These are phyloP conservation scores for Arxiozyma heterogenica DNA, from an alignment of 1,139 yeast genomes.

Conservation along the genomic window DNA sequence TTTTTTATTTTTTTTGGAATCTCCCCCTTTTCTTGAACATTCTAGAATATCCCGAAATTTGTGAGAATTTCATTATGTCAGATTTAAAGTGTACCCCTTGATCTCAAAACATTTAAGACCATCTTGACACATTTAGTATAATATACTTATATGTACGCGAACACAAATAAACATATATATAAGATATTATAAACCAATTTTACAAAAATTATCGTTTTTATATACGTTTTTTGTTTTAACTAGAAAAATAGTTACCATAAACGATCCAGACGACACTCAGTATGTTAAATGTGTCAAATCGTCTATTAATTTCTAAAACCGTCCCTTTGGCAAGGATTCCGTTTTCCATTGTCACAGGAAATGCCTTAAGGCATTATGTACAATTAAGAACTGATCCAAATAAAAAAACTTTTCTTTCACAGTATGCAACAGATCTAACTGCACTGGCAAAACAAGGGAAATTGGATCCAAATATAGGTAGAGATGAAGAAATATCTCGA, in stretches of 20 bases:
- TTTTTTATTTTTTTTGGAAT: too few relatives aligned
- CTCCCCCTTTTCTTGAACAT: background rate
- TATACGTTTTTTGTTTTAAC: too few relatives aligned
- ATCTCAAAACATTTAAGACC: background rate
- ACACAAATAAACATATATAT: too few relatives aligned
- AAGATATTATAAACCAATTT: too few relatives aligned
- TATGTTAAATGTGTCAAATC: background rate
- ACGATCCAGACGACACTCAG: background rate
- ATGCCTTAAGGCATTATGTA: slow-evolving; percentile 10
- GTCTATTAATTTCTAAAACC: background rate
- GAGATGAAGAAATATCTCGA: slow-evolving; percentile 89
- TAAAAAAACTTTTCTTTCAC: slow-evolving; percentile 66
- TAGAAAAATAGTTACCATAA: background rate
- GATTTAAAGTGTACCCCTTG: background rate
- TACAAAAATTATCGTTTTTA: too few relatives aligned
- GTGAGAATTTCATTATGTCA: background rate
- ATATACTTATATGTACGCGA: too few relatives aligned
- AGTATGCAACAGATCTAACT: slow-evolving; percentile 82
- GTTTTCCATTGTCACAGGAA: background rate
- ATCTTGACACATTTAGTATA: background rate
- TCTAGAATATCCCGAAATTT: background rate
- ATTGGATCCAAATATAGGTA: slow-evolving; percentile 91
- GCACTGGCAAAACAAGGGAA: slow-evolving; percentile 82
- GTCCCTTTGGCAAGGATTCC: background rate
- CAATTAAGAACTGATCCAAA: slow-evolving; percentile 35